A percentile compares a stretch with the other conserved stretches of the same genome.
Conservation (phyloP, 208 protist genomes). For the Tetramitus jugosus region DNA sequence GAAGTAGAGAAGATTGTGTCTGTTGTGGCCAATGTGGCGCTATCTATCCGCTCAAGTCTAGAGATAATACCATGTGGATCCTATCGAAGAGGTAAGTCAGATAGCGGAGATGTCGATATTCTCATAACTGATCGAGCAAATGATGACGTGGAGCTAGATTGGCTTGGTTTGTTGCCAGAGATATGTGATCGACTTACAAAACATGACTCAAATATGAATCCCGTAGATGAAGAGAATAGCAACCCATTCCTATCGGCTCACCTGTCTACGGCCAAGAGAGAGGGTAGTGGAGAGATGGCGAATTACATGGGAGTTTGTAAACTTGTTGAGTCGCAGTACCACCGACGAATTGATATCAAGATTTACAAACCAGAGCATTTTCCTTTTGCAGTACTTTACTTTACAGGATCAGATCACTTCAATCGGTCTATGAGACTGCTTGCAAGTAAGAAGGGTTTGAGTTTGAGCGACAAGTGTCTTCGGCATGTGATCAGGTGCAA, state of each 20-base stretch:
- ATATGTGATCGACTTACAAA: neutral
- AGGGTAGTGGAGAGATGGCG: neutral
- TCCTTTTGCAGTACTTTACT: conserved; percentile 48
- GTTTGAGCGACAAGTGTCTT: conserved; percentile 31
- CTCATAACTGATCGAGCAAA: conserved; percentile 25
- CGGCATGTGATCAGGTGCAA: neutral
- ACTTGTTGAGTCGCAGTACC: neutral
- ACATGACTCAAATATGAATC: no score
- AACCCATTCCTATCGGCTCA: conserved; percentile 37
- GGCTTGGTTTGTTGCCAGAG: neutral
- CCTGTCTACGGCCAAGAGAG: conserved; percentile 25
- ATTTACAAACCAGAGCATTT: conserved; percentile 36
- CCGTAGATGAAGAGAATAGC: no score
- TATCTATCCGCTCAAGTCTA: neutral
- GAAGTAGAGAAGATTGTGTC: conserved; percentile 33
- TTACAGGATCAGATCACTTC: conserved; percentile 50
- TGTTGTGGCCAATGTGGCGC: neutral
- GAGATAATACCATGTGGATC: conserved; percentile 27
- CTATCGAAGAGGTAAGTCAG: conserved; percentile 33
- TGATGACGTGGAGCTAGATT: neutral
- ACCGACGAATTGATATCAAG: conserved; percentile 42
- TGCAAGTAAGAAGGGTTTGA: conserved; percentile 31
- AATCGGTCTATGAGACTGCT: conserved; percentile 45
- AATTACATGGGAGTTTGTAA: conserved; percentile 34
- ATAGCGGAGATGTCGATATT: conserved; percentile 41